Evolutionary conservation across 805 yeast species (phyloP).

Genomic region (Nakazawaea anatomiae): DNA sequence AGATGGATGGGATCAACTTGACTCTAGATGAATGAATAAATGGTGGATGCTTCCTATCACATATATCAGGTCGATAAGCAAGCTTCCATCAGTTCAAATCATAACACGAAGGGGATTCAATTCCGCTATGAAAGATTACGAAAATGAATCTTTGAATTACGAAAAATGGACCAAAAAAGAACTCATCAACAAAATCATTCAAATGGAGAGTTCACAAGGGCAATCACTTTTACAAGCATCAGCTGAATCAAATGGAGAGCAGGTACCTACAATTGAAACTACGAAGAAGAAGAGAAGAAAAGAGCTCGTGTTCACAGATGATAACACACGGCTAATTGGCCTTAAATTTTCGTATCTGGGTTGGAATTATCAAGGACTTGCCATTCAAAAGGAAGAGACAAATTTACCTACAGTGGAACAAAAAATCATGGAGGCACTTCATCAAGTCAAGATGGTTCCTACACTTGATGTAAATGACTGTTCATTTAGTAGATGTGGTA

Average conservation of each 20-base stretch:
- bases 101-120: background rate
- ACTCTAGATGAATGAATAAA: background rate
- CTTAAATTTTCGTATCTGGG: conserved; percentile 84
- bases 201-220: conserved; percentile 33
- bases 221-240: background rate
- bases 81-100: no score
- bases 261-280: background rate
- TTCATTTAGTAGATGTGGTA: conserved; percentile 83
- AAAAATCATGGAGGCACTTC: conserved; percentile 64
- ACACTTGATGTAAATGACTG: conserved; percentile 55
- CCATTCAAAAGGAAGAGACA: conserved; percentile 69
- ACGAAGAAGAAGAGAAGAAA: conserved; percentile 26
- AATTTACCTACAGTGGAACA: conserved; percentile 86
- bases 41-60: background rate
- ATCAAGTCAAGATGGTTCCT: conserved; percentile 59
- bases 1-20: background rate
- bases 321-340: conserved; percentile 65
- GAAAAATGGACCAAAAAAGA: conserved; percentile 60
- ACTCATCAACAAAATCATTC: conserved; percentile 48
- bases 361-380: conserved; percentile 92
- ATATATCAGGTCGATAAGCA: no score
- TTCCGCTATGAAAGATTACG: background rate
- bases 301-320: conserved; percentile 60
- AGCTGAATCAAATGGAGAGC: background rate
- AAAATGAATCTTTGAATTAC: conserved; percentile 29